Conservation (phyloP, 805 yeast species). For the Candida gorgasii region DNA sequence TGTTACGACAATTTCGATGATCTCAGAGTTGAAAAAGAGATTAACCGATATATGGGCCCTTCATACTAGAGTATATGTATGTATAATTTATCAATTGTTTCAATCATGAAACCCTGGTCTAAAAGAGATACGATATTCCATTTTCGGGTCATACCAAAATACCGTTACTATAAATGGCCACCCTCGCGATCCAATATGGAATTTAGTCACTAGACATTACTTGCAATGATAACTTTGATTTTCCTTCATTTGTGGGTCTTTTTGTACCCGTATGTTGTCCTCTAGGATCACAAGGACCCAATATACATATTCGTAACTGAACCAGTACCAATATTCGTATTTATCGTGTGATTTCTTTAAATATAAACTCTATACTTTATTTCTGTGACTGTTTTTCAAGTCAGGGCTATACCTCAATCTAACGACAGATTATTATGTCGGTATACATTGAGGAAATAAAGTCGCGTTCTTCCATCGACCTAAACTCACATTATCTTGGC, state of each 20-base stretch:
- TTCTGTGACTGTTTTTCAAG: background rate
- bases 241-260: background rate
- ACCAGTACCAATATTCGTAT: no score
- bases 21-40: no score
- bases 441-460: background rate
- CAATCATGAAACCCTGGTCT: no score
- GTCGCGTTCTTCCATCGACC: constrained; percentile 1
- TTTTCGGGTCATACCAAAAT: background rate
- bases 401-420: background rate
- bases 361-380: background rate
- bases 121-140: no score
- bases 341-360: no score
- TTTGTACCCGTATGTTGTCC: background rate
- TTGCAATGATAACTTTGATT: background rate
- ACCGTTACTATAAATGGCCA: background rate
- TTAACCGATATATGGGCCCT: no score
- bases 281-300: no score
- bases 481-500: background rate
- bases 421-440: background rate
- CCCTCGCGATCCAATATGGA: constrained; percentile 1
- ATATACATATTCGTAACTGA: no score
- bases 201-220: background rate
- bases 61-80: no score
- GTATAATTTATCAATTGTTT: no score
- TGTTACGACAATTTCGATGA: no score